Evolutionary conservation across 768 basidiomycete species (phyloP).

Genomic region (Leccinum longicurvipes): DNA sequence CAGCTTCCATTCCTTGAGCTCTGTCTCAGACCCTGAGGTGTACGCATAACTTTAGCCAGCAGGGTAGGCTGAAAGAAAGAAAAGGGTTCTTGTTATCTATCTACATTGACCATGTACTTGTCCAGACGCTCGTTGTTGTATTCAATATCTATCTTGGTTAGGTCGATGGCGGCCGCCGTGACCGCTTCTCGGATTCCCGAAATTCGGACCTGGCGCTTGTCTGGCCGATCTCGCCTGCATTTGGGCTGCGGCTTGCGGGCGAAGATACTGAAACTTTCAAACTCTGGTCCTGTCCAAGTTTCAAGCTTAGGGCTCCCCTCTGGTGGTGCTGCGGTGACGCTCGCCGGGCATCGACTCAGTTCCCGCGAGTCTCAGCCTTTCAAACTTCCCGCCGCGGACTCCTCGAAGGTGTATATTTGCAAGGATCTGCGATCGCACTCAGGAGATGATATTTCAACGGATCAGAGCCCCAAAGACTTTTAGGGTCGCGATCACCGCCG

Average conservation of each 20-base stretch:
- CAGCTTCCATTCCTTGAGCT: not conserved
- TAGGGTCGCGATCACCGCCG: conserved; percentile 9
- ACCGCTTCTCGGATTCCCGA: conserved; percentile 3
- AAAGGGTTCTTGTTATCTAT: not conserved
- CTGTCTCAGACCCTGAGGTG: not conserved
- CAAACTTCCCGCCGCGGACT: not conserved
- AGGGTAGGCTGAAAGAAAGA: not conserved
- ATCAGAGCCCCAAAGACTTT: not conserved
- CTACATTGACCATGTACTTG: not conserved
- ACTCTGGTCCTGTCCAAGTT: too few relatives aligned
- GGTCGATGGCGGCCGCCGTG: too few relatives aligned
- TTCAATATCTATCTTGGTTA: not conserved
- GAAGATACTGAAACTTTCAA: too few relatives aligned
- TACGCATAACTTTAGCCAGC: not conserved
- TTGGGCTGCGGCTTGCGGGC: not conserved
- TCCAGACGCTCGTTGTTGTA: conserved; percentile 4
- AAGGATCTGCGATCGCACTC: conserved; percentile 7
- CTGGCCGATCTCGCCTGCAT: conserved; percentile 1
- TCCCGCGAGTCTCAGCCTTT: not conserved
- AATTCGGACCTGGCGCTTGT: not conserved
- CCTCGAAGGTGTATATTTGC: conserved; percentile 3
- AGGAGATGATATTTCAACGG: not conserved
- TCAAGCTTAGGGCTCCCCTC: not conserved
- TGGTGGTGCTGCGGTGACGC: not conserved
- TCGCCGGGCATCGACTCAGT: not conserved